Conservation (phyloP, 768 basidiomycete genomes). For the Lactarius sanguifluus region DNA sequence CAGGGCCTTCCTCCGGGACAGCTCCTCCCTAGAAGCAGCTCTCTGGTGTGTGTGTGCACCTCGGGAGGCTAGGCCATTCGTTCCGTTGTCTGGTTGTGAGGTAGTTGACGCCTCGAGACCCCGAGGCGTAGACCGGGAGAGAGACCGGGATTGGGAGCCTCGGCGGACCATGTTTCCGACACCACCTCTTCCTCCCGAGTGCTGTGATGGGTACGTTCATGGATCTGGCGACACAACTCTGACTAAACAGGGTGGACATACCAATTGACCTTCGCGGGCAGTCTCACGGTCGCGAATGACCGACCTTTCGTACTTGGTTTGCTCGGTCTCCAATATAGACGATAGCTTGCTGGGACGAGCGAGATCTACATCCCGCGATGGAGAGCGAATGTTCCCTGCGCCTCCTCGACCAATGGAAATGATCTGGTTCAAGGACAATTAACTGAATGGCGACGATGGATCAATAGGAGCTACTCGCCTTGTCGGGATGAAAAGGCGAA, state of each 20-base stretch:
- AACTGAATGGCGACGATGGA: not conserved
- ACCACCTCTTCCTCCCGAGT: conserved; percentile 18
- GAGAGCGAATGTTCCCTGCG: conserved; percentile 16
- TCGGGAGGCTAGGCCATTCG: not conserved
- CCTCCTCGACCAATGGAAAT: conserved; percentile 24
- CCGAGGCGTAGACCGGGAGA: not conserved
- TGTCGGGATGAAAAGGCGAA: not conserved
- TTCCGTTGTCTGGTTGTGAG: not conserved
- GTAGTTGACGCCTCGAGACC: not conserved
- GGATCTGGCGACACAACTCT: not conserved
- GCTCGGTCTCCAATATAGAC: not conserved
- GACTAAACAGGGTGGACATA: conserved; percentile 4
- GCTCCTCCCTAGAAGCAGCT: not conserved
- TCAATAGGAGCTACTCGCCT: not conserved
- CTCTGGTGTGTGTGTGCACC: not conserved
- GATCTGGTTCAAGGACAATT: not conserved
- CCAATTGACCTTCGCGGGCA: not conserved
- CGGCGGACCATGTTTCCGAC: conserved; percentile 11
- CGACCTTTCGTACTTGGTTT: not conserved
- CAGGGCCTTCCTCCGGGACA: not conserved
- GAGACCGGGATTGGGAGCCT: not conserved
- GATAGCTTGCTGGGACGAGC: not conserved
- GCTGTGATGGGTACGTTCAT: conserved; percentile 13
- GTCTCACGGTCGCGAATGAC: not conserved
- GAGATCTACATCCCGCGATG: not conserved